These are phyloP conservation scores for Pseudoscleropodium purum DNA, from an alignment of 225 moss, liverwort and hornwort species.

Conservation along the genomic window DNA sequence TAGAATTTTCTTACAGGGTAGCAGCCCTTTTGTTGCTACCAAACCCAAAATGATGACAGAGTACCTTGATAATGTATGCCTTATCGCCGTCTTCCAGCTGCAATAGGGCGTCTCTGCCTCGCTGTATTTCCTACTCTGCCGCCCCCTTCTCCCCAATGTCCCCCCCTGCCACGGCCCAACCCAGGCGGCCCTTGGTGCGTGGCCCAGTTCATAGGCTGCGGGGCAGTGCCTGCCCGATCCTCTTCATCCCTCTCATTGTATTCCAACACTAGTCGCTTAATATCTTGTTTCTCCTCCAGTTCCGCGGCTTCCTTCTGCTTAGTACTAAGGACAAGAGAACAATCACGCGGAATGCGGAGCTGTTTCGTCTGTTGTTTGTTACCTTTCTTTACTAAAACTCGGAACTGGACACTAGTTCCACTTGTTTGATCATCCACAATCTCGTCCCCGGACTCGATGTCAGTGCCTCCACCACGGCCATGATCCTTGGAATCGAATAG, in stretches of 20 bases:
- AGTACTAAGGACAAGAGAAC: slow-evolving; percentile 89
- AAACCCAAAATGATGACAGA: background rate
- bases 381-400: slow-evolving; percentile 92
- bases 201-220: slow-evolving; percentile 90
- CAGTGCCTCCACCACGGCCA: slow-evolving; percentile 63
- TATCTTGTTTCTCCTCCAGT: slow-evolving; percentile 98
- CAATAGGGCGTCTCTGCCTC: slow-evolving; percentile 86
- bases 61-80: background rate
- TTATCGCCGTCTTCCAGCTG: slow-evolving; percentile 77
- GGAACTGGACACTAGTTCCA: slow-evolving; percentile 79
- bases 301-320: slow-evolving; percentile 99
- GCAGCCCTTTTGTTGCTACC: slow-evolving; percentile 1
- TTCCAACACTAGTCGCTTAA: slow-evolving; percentile 86
- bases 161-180: slow-evolving; percentile 44
- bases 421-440: slow-evolving; percentile 64
- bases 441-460: slow-evolving; percentile 92
- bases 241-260: slow-evolving; percentile 99
- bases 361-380: slow-evolving; percentile 97
- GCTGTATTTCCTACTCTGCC: slow-evolving; percentile 47
- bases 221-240: slow-evolving; percentile 77
- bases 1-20: background rate
- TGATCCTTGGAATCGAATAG: slow-evolving; percentile 95
- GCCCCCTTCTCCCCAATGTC: slow-evolving; percentile 68
- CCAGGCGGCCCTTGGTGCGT: slow-evolving; percentile 30
- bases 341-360: slow-evolving; percentile 90